These are phyloP conservation scores for Jaapia argillacea DNA, from an alignment of 768 basidiomycete species.

Conservation along the genomic window DNA sequence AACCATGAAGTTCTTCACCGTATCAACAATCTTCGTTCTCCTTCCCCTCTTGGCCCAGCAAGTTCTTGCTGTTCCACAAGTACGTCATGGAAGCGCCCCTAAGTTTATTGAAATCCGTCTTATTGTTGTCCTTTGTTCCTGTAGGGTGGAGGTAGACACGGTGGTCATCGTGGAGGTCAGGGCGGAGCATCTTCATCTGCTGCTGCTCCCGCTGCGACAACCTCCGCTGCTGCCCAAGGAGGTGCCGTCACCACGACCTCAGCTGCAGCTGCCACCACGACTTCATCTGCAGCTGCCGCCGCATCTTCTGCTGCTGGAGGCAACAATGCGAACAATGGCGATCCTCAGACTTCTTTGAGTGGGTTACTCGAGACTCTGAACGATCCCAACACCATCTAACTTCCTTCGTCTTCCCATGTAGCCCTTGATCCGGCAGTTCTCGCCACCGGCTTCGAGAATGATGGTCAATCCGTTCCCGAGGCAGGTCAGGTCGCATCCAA, in stretches of 20 bases:
- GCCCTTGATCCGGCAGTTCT: constrained; percentile 37
- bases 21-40: constrained; percentile 29
- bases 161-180: background rate
- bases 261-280: background rate
- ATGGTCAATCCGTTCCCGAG: constrained; percentile 37
- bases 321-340: constrained; percentile 1
- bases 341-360: constrained; percentile 2
- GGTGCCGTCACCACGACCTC: constrained; percentile 3
- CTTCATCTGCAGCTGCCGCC: constrained; percentile 1
- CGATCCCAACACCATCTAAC: too few species aligned
- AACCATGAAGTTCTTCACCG: constrained; percentile 42
- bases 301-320: constrained; percentile 1
- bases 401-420: too few species aligned
- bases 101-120: background rate
- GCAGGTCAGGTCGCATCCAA: constrained; percentile 39
- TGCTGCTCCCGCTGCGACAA: background rate
- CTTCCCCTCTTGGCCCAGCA: constrained; percentile 26
- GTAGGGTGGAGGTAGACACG: background rate
- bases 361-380: background rate
- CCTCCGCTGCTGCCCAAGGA: background rate
- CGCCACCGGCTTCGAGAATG: constrained; percentile 31
- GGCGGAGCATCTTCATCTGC: too few species aligned
- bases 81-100: constrained; percentile 1
- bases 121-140: background rate
- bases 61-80: constrained; percentile 17